Conservation (phyloP, 2,329 filamentous ascomycete genomes). For the Zasmidium cellare region DNA sequence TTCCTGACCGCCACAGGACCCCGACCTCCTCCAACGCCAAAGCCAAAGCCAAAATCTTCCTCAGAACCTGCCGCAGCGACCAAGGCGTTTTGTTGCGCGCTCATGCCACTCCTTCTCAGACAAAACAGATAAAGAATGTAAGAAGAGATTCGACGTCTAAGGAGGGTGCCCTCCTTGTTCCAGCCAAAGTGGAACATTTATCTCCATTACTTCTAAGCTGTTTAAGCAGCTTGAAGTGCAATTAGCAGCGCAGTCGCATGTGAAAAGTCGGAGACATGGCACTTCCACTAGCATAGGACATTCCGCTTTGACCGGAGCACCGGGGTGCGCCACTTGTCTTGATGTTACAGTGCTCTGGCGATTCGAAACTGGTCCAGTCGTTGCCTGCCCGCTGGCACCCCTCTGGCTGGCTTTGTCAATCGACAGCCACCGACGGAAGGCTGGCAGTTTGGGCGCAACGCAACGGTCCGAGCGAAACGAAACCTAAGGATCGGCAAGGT, state of each 20-base stretch:
- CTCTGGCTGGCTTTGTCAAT: conserved; percentile 4
- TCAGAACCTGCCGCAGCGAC: too few species aligned
- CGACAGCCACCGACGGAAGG: conserved; percentile 7
- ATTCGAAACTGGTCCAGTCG: conserved; percentile 2
- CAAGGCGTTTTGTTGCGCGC: neutral
- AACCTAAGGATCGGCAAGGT: conserved; percentile 13
- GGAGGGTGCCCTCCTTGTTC: too few species aligned
- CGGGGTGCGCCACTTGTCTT: neutral
- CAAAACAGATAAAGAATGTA: conserved; percentile 7
- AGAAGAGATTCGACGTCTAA: neutral
- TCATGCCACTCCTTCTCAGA: conserved; percentile 1
- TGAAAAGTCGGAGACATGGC: too few species aligned
- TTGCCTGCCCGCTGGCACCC: neutral
- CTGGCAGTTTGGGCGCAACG: conserved; percentile 19
- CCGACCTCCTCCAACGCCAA: conserved; percentile 2
- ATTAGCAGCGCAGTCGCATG: too few species aligned
- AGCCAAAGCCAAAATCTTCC: too few species aligned
- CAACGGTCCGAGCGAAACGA: conserved; percentile 13
- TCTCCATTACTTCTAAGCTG: too few species aligned
- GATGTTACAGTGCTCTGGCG: neutral
- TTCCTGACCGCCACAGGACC: neutral
- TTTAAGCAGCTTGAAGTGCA: too few species aligned
- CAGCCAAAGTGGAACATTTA: too few species aligned
- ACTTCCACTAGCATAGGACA: too few species aligned
- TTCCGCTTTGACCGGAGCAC: too few species aligned